Conservation (phyloP, 306 rosid species). For the Medicago ruthenica region DNA sequence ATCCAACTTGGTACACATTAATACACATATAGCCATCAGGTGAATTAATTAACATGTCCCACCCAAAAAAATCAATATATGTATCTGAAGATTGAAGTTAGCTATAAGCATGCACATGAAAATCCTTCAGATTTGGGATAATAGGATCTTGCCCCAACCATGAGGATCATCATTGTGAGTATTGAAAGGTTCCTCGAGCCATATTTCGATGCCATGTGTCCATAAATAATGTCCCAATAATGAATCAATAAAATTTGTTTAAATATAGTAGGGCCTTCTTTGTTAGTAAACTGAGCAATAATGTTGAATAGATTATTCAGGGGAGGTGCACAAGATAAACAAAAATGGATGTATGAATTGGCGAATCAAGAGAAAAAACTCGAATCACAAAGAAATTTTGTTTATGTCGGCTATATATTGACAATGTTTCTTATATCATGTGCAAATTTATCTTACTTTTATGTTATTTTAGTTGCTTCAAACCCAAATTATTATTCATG, state of each 20-base stretch:
- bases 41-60: not conserved
- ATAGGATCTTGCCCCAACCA: constrained; percentile 10
- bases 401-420: too few relatives aligned
- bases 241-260: not conserved
- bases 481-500: too few relatives aligned
- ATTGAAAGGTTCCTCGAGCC: constrained; percentile 7
- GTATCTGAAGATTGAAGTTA: not conserved
- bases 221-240: constrained; percentile 34
- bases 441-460: too few relatives aligned
- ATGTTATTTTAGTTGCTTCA: too few relatives aligned
- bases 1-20: too few relatives aligned
- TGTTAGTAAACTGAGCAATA: constrained; percentile 5
- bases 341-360: not conserved
- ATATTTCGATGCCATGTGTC: constrained; percentile 7
- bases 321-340: not conserved
- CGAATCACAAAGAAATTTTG: not conserved
- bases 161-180: constrained; percentile 1
- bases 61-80: not conserved
- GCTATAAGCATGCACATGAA: constrained; percentile 12
- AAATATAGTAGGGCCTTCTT: not conserved
- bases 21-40: not conserved
- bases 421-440: too few relatives aligned
- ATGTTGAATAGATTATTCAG: constrained; percentile 7
- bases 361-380: not conserved
- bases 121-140: constrained; percentile 31